Conservation (phyloP, 2,329 filamentous ascomycete species). For the Alternaria solani region DNA sequence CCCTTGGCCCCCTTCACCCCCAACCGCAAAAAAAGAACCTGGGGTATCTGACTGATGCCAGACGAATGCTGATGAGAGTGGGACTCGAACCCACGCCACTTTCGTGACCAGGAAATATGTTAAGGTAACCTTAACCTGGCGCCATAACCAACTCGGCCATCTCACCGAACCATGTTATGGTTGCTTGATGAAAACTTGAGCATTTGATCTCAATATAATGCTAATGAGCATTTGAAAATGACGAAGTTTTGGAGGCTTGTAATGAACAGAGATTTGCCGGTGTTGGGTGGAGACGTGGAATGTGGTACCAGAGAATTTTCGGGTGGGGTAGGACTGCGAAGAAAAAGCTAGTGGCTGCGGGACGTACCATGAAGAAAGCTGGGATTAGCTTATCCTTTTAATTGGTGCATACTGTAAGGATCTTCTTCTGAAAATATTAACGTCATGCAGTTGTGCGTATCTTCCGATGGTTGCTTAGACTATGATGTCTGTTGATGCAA, state of each 20-base stretch:
- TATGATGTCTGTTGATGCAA: not conserved
- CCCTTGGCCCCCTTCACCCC: too few species aligned
- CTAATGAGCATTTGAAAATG: too few species aligned
- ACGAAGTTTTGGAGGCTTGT: not conserved
- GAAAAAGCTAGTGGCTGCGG: not conserved
- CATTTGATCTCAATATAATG: not conserved
- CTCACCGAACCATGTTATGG: not conserved
- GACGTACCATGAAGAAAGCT: too few species aligned
- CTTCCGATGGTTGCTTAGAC: not conserved
- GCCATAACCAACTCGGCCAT: not conserved
- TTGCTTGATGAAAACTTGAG: not conserved
- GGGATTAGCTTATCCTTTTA: too few species aligned
- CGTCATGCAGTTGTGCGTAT: too few species aligned
- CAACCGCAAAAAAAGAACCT: not conserved
- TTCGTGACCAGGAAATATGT: slow-evolving; percentile 47
- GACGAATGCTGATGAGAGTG: slow-evolving; percentile 52
- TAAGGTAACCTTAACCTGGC: not conserved
- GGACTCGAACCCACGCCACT: slow-evolving; percentile 53
- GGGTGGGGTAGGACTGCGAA: not conserved
- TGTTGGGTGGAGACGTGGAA: not conserved
- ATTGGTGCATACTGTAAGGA: too few species aligned
- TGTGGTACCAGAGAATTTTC: not conserved
- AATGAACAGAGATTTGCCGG: accelerated
- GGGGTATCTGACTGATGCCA: slow-evolving; percentile 7
- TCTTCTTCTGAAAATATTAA: too few species aligned